Evolutionary conservation across 202 grass and related monocot genomes (phyloP), one percentile per base, ranked within the genome.

Genomic region (Schoenoplectus tabernaemontani): DNA sequence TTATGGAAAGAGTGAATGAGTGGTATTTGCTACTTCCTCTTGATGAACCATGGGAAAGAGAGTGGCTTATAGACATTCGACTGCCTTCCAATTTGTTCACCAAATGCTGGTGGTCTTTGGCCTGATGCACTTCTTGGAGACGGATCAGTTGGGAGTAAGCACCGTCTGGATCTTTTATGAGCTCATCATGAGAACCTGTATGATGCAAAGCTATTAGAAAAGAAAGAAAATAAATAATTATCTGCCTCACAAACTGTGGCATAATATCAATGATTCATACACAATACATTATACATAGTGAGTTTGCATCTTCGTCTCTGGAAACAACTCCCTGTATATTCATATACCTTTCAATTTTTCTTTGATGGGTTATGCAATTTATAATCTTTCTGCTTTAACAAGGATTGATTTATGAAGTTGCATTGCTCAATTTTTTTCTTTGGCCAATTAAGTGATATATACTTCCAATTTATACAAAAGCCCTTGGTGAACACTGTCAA

Each of bases 81-180:
- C 24, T 57, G 58, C 85, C 87, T 69, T 79, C 68, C 61, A 86
- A 90, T 87, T 69, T 86, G 57, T 37, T 79, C 30, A 63, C 39
- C 72, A 34, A 64, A 77, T 66, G 72, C 11, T 78, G 59, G 33
- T 48, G 19, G 57, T 77, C 77, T 76, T 73, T 89, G 65, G 79
- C 76, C 33, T 78, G 79, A 7, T 46, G 33, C 50, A 59, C 87
- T 65, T 92, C 91, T 87, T 98, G 95, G 47, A 98, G 80, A 44
- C 62, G 91, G 60, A 98, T 92, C n/a, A 98, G 86, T 82, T 95
- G 95, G 16, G 85, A 90, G 74, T 95, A 98, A 59, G 88, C 91
- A 10, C 95, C 89, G 46, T 91, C 76, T 9, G 81, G 81, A 66
- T 98, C 80, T 62, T 79, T 92, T 63, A 95, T 78, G 63, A 98